phyloP scores from a whole-genome alignment of 2,329 filamentous ascomycete species.

The Aaosphaeria arxii region DNA sequence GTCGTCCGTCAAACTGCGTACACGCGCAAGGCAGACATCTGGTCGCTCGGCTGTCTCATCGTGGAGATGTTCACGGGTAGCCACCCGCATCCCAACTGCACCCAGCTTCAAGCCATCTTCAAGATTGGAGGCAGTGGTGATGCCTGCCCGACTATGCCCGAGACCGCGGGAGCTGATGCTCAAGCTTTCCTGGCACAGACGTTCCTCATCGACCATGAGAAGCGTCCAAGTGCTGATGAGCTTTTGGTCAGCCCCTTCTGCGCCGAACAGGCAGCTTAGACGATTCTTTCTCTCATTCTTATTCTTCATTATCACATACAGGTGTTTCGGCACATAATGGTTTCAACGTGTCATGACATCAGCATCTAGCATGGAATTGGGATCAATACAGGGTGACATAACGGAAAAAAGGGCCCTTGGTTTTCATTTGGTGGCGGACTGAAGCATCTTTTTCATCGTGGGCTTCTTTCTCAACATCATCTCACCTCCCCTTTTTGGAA shows the following conservation, averaged over 20 bases:
- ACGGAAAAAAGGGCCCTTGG: too few species aligned
- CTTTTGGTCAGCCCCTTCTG: slow-evolving; percentile 81
- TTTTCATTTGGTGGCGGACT: too few species aligned
- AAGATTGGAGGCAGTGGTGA: slow-evolving; percentile 85
- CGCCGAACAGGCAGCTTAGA: slow-evolving; percentile 55
- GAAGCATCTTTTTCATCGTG: too few species aligned
- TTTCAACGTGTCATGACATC: slow-evolving; percentile 5
- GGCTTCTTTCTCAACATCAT: too few species aligned
- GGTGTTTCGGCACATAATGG: slow-evolving; percentile 3
- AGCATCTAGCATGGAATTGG: slow-evolving; percentile 2
- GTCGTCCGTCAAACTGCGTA: slow-evolving; percentile 98
- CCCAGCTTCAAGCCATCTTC: slow-evolving; percentile 96
- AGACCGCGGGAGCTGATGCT: slow-evolving; percentile 80
- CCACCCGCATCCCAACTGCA: slow-evolving; percentile 95
- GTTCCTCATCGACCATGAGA: slow-evolving; percentile 93
- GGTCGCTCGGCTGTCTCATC: slow-evolving; percentile 93
- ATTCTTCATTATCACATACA: slow-evolving; percentile 1
- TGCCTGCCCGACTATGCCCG: slow-evolving; percentile 83
- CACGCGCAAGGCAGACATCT: slow-evolving; percentile 97
- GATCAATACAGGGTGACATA: background rate
- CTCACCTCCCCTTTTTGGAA: too few species aligned
- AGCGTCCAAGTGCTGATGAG: slow-evolving; percentile 87
- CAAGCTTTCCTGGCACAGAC: slow-evolving; percentile 80
- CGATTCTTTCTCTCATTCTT: slow-evolving; percentile 1
- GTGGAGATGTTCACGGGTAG: slow-evolving; percentile 99